A percentile compares a stretch with the other conserved stretches of the same genome.
Conservation (phyloP, 2,329 filamentous ascomycete genomes). For the Cryphonectria naterciae region DNA sequence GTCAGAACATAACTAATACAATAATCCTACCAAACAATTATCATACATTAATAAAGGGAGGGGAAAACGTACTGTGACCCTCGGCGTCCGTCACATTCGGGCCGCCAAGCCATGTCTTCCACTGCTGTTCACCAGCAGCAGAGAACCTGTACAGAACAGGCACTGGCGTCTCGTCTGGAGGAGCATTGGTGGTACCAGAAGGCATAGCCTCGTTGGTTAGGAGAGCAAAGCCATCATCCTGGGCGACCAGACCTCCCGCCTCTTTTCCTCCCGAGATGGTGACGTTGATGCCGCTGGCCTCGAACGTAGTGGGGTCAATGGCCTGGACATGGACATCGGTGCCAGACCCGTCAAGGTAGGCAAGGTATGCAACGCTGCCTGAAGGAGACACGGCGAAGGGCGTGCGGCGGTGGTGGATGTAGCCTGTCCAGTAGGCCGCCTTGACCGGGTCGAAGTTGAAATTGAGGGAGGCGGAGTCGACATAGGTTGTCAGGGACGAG, state of each 20-base stretch:
- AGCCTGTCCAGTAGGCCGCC: slow-evolving; percentile 63
- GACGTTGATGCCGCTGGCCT: slow-evolving; percentile 54
- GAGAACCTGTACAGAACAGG: slow-evolving; percentile 61
- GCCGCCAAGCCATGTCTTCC: slow-evolving; percentile 63
- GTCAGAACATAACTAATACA: slow-evolving; percentile 34
- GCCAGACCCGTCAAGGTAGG: slow-evolving; percentile 61
- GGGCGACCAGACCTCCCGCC: slow-evolving; percentile 63
- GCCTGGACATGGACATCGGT: slow-evolving; percentile 62
- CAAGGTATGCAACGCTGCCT: slow-evolving; percentile 61
- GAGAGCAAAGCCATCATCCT: slow-evolving; percentile 66
- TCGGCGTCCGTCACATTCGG: slow-evolving; percentile 53
- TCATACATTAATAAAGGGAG: too few species aligned
- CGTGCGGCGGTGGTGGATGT: slow-evolving; percentile 64
- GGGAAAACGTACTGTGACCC: slow-evolving; percentile 34
- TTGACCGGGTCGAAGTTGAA: slow-evolving; percentile 60
- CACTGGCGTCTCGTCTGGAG: slow-evolving; percentile 53
- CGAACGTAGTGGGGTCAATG: slow-evolving; percentile 58
- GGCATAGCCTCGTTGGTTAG: slow-evolving; percentile 61
- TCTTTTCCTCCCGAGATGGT: slow-evolving; percentile 60
- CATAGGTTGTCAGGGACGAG: slow-evolving; percentile 37
- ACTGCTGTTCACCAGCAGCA: slow-evolving; percentile 56
- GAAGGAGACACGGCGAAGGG: slow-evolving; percentile 66
- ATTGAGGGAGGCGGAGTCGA: slow-evolving; percentile 52
- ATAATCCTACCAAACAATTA: not conserved
- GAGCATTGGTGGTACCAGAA: slow-evolving; percentile 52